Conservation (phyloP, 345 rosid species). For the Excoecaria agallocha region DNA sequence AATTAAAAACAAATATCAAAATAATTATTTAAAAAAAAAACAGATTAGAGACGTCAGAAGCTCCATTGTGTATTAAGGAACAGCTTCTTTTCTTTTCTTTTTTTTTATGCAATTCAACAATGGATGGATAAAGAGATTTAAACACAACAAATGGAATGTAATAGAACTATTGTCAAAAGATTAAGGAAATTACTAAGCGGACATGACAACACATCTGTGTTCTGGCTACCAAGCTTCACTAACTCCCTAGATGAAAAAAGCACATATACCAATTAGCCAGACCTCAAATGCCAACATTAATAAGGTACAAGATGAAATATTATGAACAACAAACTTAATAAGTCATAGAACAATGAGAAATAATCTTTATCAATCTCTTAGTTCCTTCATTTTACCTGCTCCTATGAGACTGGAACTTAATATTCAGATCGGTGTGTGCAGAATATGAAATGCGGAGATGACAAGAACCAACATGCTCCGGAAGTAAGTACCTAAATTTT, state of each 20-base stretch:
- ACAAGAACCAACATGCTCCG: conserved; percentile 70
- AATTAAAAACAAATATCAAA: background rate
- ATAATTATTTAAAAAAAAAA: background rate
- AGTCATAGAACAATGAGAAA: conserved; percentile 10
- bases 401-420: conserved; percentile 97
- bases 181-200: conserved; percentile 49
- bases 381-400: conserved; percentile 64
- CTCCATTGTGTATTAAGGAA: background rate
- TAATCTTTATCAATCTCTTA: background rate
- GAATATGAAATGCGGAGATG: conserved; percentile 87
- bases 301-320: conserved; percentile 1
- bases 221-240: conserved; percentile 54
- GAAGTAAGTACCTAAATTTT: conserved; percentile 74
- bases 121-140: conserved; percentile 10
- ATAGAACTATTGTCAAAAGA: conserved; percentile 31
- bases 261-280: conserved; percentile 36
- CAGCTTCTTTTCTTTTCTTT: background rate
- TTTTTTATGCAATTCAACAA: conserved; percentile 4
- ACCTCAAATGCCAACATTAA: conserved; percentile 19
- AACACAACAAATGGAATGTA: conserved; percentile 21
- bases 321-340: conserved; percentile 17
- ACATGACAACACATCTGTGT: conserved; percentile 46
- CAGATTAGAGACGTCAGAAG: background rate
- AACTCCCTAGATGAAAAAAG: conserved; percentile 52
- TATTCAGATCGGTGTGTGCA: conserved; percentile 93